Evolutionary conservation across 495 filamentous ascomycete genomes (phyloP).

Genomic region (Letharia columbiana): DNA sequence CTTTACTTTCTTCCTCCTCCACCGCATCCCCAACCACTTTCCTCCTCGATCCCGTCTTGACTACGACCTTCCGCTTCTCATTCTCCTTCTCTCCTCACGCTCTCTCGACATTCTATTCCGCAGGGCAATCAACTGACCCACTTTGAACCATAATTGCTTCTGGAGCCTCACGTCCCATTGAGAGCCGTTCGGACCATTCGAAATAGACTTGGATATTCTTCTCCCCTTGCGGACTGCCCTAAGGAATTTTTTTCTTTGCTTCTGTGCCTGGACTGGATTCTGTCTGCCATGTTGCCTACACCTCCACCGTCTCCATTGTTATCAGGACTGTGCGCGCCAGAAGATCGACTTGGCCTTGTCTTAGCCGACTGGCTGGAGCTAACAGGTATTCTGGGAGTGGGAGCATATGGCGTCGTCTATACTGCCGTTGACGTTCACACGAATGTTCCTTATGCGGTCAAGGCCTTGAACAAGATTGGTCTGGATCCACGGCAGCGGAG

Average conservation of each 20-base stretch:
- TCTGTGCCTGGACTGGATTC: slow-evolving; percentile 9
- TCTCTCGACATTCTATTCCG: slow-evolving; percentile 10
- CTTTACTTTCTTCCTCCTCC: background rate
- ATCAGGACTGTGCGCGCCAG: slow-evolving; percentile 51
- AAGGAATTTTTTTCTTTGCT: slow-evolving; percentile 13
- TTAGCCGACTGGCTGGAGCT: slow-evolving; percentile 76
- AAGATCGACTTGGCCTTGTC: slow-evolving; percentile 80
- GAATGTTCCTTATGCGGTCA: slow-evolving; percentile 81
- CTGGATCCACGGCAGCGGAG: slow-evolving; percentile 77
- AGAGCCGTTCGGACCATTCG: slow-evolving; percentile 7
- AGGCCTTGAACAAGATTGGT: slow-evolving; percentile 87
- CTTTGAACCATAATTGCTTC: background rate
- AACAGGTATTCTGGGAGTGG: slow-evolving; percentile 78
- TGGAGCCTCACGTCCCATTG: background rate
- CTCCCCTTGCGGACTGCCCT: slow-evolving; percentile 14
- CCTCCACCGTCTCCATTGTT: slow-evolving; percentile 51
- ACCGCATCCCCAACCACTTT: background rate
- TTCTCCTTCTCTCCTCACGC: background rate
- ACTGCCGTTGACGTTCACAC: slow-evolving; percentile 82
- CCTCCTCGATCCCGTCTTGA: background rate
- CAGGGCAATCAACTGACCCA: background rate
- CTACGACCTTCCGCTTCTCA: background rate
- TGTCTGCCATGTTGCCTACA: slow-evolving; percentile 40
- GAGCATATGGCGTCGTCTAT: slow-evolving; percentile 96
- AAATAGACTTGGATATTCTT: slow-evolving; percentile 5